These are phyloP conservation scores for Piper longum DNA, from an alignment of 164 flowering plant genomes.

Conservation along the genomic window DNA sequence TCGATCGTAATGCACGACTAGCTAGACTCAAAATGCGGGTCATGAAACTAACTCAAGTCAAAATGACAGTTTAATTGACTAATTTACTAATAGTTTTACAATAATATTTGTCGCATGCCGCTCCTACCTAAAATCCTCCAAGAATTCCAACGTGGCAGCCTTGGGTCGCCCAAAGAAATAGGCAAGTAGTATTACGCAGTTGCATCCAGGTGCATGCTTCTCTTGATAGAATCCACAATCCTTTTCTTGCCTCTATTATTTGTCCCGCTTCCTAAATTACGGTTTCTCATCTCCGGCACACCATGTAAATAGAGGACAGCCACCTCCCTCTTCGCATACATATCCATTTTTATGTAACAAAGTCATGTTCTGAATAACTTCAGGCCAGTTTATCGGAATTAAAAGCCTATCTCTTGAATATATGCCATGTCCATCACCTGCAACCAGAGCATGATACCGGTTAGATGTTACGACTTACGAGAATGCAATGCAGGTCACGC, in stretches of 20 bases:
- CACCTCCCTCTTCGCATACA: slow-evolving; percentile 74
- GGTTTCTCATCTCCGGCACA: slow-evolving; percentile 25
- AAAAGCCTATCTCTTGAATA: slow-evolving; percentile 83
- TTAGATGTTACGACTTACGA: background rate
- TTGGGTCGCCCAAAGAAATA: slow-evolving; percentile 75
- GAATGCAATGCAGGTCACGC: too few species aligned
- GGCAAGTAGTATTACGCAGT: slow-evolving; percentile 76
- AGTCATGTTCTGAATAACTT: slow-evolving; percentile 39
- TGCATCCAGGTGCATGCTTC: slow-evolving; percentile 89
- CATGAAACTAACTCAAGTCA: too few species aligned
- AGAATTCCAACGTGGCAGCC: slow-evolving; percentile 64
- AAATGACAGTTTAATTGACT: too few species aligned
- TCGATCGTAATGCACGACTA: too few species aligned
- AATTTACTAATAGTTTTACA: too few species aligned
- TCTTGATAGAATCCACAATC: slow-evolving; percentile 58
- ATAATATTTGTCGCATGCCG: slow-evolving; percentile 18
- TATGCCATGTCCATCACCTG: slow-evolving; percentile 92
- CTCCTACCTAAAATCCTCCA: slow-evolving; percentile 82
- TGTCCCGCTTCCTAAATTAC: slow-evolving; percentile 13
- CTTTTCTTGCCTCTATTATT: slow-evolving; percentile 45
- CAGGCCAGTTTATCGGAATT: slow-evolving; percentile 66
- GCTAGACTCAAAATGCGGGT: too few species aligned
- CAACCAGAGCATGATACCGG: background rate
- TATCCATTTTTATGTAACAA: slow-evolving; percentile 83
- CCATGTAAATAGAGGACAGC: slow-evolving; percentile 80